Base-by-base conservation (phyloP, 1,284 basidiomycete species). In the Cronartium ribicola region DNA sequence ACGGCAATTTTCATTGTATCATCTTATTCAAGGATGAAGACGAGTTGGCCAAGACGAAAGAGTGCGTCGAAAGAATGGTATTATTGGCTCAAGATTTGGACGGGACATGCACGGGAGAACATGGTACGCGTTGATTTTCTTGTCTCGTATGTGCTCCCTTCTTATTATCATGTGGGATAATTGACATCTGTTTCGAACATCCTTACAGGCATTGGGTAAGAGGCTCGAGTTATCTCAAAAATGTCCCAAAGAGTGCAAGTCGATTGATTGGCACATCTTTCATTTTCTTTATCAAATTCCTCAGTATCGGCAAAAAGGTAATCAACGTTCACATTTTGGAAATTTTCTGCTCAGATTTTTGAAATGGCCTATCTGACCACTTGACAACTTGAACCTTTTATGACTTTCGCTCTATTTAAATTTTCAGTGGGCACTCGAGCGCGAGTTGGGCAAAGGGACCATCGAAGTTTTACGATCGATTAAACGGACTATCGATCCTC, bases 1-100 rank as follows among this genome's bases (percentile, higher is more conserved):
- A 94, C 80, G 92, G 91, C 82, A 84, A 85, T 78, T 83, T 79
- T 40, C 81, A 82, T 76, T 80, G 77, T 37, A 73, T 80, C 55
- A 77, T 76, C 11, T 71, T 78, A 22, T 74, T 14, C 60, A 51
- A 37, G 17, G 76, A 76, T 51, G 64, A 71, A 0, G 70, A 70
- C 66, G 75, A 79, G 76, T 65, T 78, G 20, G 46, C 78, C 75
- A 79, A 78, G 39, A 82, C 83, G n/a, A 80, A 80, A 66, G 81
- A 80, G 13, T 83, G 82, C 2, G 84, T 84, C 5, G 82, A 84
- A 51, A 79, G 83, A 37, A 71, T 85, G 81, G 83, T 83, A 17
- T 78, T 83, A 46, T 79, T 83, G 20, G 84, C 84, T 0, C 84
- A 84, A 76, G 77, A 80, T 22, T 79, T 84, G 14, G 83, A 82